These are phyloP conservation scores for Sisymbrium altissimum DNA, from an alignment of 345 rosid species.

Conservation along the genomic window DNA sequence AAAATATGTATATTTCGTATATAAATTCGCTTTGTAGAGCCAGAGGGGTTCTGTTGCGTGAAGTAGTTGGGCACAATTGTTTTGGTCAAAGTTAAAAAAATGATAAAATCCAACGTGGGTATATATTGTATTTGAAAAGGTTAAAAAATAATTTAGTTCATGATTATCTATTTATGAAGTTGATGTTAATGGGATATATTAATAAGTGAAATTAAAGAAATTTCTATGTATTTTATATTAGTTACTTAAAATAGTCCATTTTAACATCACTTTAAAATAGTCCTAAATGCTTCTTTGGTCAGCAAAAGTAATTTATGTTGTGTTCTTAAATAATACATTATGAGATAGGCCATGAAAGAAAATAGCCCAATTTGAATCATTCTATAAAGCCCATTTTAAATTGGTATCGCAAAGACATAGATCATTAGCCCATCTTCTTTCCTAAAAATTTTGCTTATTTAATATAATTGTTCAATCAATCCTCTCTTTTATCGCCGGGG, in stretches of 20 bases:
- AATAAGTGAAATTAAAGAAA: not conserved
- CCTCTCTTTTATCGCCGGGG: not conserved
- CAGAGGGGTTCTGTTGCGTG: not conserved
- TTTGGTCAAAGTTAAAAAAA: not conserved
- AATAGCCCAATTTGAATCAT: not conserved
- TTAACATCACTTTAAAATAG: too few species aligned
- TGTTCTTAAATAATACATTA: not conserved
- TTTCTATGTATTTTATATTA: not conserved
- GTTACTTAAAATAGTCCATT: too few species aligned
- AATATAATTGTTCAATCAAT: not conserved
- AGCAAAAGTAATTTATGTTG: not conserved
- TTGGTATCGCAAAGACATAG: not conserved
- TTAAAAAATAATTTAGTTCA: too few species aligned
- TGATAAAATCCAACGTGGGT: not conserved
- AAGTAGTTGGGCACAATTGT: not conserved
- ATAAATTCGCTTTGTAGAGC: not conserved
- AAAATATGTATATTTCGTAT: not conserved
- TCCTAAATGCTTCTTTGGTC: not conserved
- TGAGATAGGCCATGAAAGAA: not conserved
- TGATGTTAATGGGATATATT: not conserved
- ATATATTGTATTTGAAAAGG: not conserved
- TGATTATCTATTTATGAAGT: not conserved
- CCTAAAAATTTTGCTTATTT: not conserved
- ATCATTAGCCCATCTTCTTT: not conserved
- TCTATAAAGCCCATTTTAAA: not conserved